phyloP scores from a whole-genome alignment of 352 stramenopile species.

The Globisporangium perplexum region DNA sequence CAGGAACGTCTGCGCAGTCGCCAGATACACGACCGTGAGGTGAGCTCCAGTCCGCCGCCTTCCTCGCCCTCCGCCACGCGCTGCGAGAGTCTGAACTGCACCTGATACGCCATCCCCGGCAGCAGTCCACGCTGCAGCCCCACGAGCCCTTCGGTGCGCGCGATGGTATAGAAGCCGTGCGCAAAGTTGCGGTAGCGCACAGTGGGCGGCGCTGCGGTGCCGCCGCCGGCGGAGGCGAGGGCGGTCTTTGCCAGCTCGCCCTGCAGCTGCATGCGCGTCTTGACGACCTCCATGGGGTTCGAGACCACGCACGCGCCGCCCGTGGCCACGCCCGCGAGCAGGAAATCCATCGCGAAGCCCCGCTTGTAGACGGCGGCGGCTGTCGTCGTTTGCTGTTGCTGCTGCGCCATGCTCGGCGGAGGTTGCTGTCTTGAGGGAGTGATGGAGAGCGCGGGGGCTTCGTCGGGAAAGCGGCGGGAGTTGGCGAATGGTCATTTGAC shows the following conservation, averaged over 20 bases:
- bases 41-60: not conserved
- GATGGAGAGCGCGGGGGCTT: too few species aligned
- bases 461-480: too few species aligned
- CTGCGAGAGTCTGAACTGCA: slow-evolving; percentile 10
- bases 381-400: not conserved
- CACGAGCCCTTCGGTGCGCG: slow-evolving; percentile 59
- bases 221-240: slow-evolving; percentile 7
- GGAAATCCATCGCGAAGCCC: slow-evolving; percentile 63
- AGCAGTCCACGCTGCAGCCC: slow-evolving; percentile 78
- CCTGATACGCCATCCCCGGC: slow-evolving; percentile 78
- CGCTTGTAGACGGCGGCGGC: slow-evolving; percentile 16
- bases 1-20: slow-evolving; percentile 45
- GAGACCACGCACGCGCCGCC: slow-evolving; percentile 68
- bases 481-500: not conserved
- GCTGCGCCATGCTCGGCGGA: not conserved
- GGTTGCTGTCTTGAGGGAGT: not conserved
- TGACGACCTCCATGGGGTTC: slow-evolving; percentile 89
- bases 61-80: too few species aligned
- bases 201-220: slow-evolving; percentile 19
- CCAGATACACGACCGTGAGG: not conserved
- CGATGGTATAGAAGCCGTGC: slow-evolving; percentile 84
- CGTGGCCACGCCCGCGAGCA: slow-evolving; percentile 59
- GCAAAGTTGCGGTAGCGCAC: slow-evolving; percentile 81
- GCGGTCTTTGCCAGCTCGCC: slow-evolving; percentile 65
- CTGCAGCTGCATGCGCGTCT: slow-evolving; percentile 88